phyloP scores from a whole-genome alignment of 768 basidiomycete species.

The Phylloporus rhodoxanthus region DNA sequence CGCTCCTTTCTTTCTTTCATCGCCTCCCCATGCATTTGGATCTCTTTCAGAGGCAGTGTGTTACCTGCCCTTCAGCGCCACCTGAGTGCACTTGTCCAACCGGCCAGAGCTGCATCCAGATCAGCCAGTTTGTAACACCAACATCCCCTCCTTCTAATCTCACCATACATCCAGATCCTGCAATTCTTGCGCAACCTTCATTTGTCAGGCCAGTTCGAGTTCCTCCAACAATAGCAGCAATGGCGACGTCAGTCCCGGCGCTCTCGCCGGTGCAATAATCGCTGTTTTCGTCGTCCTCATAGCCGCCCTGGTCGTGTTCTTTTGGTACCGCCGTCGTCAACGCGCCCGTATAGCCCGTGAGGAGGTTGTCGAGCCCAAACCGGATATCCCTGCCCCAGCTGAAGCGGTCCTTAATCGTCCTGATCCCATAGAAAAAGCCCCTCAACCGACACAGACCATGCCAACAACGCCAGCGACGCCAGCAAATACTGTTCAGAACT shows the following conservation, averaged over 20 bases:
- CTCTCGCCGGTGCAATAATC: constrained; percentile 68
- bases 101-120: constrained; percentile 54
- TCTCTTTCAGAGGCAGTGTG: constrained; percentile 43
- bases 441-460: neutral
- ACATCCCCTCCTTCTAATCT: constrained; percentile 1
- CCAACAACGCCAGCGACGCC: constrained; percentile 3
- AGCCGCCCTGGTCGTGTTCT: constrained; percentile 44
- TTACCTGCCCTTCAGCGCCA: constrained; percentile 44
- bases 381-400: constrained; percentile 67
- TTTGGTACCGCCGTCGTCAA: constrained; percentile 60
- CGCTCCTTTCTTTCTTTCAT: constrained; percentile 31
- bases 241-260: constrained; percentile 56
- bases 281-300: constrained; percentile 57
- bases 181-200: constrained; percentile 44
- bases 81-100: constrained; percentile 49
- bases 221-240: constrained; percentile 19
- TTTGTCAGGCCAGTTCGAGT: constrained; percentile 40
- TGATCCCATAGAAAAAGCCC: constrained; percentile 69
- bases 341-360: constrained; percentile 36
- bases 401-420: constrained; percentile 75
- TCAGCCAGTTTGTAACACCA: constrained; percentile 44
- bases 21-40: constrained; percentile 27
- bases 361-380: constrained; percentile 36
- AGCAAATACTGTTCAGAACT: constrained; percentile 42
- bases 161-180: constrained; percentile 45